Conservation (phyloP, 306 rosid genomes). For the Lotus japonicus region DNA sequence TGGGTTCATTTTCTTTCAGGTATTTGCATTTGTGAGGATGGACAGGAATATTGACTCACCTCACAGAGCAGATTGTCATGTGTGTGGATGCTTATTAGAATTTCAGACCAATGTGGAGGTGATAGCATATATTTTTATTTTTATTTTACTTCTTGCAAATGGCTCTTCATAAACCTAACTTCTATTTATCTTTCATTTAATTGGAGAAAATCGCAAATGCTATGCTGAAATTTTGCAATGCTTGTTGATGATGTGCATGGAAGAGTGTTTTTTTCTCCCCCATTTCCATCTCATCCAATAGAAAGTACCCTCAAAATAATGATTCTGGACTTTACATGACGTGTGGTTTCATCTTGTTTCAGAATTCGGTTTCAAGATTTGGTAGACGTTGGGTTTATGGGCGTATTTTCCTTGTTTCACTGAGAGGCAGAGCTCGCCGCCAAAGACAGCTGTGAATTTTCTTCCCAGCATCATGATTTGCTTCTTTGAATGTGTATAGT, state of each 20-base stretch:
- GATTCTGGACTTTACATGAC: conserved; percentile 8
- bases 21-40: conserved; percentile 83
- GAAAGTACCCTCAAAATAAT: background rate
- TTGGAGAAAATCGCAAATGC: background rate
- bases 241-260: background rate
- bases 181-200: background rate
- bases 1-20: conserved; percentile 44
- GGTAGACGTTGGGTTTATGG: conserved; percentile 89
- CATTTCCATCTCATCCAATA: background rate
- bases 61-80: conserved; percentile 91
- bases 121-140: conserved; percentile 23
- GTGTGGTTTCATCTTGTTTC: conserved; percentile 21
- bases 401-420: conserved; percentile 72
- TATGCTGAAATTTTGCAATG: background rate
- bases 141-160: background rate
- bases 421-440: conserved; percentile 32
- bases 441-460: conserved; percentile 38
- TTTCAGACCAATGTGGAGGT: conserved; percentile 84
- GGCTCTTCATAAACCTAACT: background rate
- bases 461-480: background rate
- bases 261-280: too few relatives aligned
- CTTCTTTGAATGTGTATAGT: conserved; percentile 21
- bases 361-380: conserved; percentile 56
- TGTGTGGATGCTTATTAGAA: conserved; percentile 71
- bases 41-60: conserved; percentile 49